Evolutionary conservation across 1,139 yeast genomes (phyloP).

Genomic region (Yamadazyma blattariae): DNA sequence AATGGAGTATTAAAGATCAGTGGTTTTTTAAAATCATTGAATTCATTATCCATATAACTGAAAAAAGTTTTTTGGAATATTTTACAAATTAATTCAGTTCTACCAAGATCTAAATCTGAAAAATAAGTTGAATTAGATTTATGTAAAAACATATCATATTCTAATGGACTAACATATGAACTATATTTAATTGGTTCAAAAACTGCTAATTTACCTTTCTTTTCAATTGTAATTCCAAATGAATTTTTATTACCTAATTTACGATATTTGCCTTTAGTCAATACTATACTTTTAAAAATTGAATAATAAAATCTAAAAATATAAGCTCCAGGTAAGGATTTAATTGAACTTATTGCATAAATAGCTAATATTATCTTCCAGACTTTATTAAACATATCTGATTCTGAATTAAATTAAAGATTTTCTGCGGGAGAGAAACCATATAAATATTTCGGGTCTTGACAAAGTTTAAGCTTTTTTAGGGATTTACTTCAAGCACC

Average conservation of each 20-base stretch:
- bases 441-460: no score
- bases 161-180: slow-evolving; percentile 71
- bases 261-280: slow-evolving; percentile 26
- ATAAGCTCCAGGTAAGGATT: slow-evolving; percentile 70
- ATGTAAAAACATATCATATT: slow-evolving; percentile 83
- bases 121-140: slow-evolving; percentile 86
- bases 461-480: no score
- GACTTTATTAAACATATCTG: not conserved
- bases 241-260: slow-evolving; percentile 28
- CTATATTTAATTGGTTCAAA: slow-evolving; percentile 45
- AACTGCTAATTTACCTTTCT: slow-evolving; percentile 24
- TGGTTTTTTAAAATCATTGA: slow-evolving; percentile 26
- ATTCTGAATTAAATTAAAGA: no score
- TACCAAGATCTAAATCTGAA: slow-evolving; percentile 76
- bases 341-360: slow-evolving; percentile 23
- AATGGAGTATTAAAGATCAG: slow-evolving; percentile 49
- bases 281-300: slow-evolving; percentile 37
- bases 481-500: no score
- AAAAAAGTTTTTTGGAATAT: slow-evolving; percentile 53
- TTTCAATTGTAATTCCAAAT: slow-evolving; percentile 23
- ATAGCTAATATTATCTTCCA: slow-evolving; percentile 2
- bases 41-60: slow-evolving; percentile 38
- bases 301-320: slow-evolving; percentile 57
- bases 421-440: no score
- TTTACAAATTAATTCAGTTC: slow-evolving; percentile 59